Conservation (phyloP, 2,329 filamentous ascomycete species). For the Chaetoscypha palmicola region DNA sequence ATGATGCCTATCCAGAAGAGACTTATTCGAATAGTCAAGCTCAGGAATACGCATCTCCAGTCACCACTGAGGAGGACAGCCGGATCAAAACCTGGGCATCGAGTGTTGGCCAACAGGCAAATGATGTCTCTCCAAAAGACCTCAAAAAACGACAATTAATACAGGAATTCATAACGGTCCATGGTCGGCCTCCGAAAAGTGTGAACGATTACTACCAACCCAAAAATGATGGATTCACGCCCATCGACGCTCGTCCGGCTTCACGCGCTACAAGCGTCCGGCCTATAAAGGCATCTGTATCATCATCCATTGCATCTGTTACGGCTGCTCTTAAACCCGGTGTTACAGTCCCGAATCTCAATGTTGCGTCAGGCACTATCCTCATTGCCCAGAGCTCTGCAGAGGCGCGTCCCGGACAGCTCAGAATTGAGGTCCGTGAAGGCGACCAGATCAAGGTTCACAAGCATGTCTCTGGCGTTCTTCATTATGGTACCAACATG, state of each 20-base stretch:
- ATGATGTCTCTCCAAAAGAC: background rate
- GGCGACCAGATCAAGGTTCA: constrained; percentile 19
- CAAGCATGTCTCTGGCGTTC: constrained; percentile 19
- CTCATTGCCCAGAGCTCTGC: constrained; percentile 10
- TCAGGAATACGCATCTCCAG: background rate
- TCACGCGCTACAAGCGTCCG: constrained; percentile 8
- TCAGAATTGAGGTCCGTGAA: constrained; percentile 10
- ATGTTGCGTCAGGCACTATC: constrained; percentile 10
- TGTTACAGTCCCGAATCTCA: constrained; percentile 1
- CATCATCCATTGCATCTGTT: background rate
- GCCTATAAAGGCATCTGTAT: background rate
- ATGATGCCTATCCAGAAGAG: too few species aligned
- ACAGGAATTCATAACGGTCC: constrained; percentile 9
- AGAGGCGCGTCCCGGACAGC: background rate
- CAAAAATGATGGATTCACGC: constrained; percentile 14
- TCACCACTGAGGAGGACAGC: constrained; percentile 10
- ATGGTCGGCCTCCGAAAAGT: constrained; percentile 10
- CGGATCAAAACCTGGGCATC: constrained; percentile 17
- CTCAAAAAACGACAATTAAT: constrained; percentile 1
- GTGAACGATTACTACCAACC: constrained; percentile 21
- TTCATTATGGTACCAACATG: constrained; percentile 17
- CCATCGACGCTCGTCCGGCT: constrained; percentile 1
- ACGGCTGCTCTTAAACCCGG: background rate
- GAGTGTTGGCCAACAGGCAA: constrained; percentile 9
- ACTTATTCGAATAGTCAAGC: background rate